phyloP scores from a whole-genome alignment of 495 filamentous ascomycete genomes.

The Lichina pygmaea region DNA sequence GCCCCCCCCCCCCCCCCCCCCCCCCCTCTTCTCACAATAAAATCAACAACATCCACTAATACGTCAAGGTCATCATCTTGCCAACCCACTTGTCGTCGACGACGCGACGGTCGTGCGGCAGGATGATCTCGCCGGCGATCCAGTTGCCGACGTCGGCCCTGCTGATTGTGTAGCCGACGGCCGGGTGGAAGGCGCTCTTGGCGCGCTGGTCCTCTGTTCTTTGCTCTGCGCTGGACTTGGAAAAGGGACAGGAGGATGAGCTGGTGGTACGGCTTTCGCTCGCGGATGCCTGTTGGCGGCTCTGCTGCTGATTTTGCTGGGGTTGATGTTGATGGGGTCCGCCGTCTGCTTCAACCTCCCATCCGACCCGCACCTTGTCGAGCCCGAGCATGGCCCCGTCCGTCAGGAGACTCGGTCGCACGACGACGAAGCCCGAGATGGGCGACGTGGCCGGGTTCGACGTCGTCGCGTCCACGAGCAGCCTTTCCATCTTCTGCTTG shows the following conservation, averaged over 20 bases:
- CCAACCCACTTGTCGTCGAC: too few relatives aligned
- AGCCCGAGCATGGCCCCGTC: slow-evolving; percentile 5
- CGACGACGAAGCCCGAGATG: slow-evolving; percentile 17
- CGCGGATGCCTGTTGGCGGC: too few relatives aligned
- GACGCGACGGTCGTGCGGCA: too few relatives aligned
- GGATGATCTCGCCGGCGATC: slow-evolving; percentile 1
- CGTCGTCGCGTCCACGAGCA: slow-evolving; percentile 1
- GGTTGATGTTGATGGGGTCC: too few relatives aligned
- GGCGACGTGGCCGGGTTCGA: slow-evolving; percentile 8
- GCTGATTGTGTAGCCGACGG: slow-evolving; percentile 1
- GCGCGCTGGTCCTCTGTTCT: background rate
- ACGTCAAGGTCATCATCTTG: too few relatives aligned
- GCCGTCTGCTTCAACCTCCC: background rate
- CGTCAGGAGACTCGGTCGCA: slow-evolving; percentile 18
- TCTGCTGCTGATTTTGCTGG: too few relatives aligned
- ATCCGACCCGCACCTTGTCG: background rate
- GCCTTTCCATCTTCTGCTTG: slow-evolving; percentile 30
- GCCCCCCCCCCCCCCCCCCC: too few relatives aligned
- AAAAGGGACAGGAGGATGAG: too few relatives aligned
- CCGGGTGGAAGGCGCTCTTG: background rate
- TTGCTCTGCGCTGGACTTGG: background rate
- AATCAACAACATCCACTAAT: too few relatives aligned
- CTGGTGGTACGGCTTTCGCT: too few relatives aligned
- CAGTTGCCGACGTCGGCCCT: slow-evolving; percentile 1
- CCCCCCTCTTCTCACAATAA: too few relatives aligned